Percentiles rank a stretch among this genome's conserved stretches.
Evolutionary conservation across 1,284 basidiomycete genomes (phyloP).

Genomic region (Rhodotorula mucilaginosa): DNA sequence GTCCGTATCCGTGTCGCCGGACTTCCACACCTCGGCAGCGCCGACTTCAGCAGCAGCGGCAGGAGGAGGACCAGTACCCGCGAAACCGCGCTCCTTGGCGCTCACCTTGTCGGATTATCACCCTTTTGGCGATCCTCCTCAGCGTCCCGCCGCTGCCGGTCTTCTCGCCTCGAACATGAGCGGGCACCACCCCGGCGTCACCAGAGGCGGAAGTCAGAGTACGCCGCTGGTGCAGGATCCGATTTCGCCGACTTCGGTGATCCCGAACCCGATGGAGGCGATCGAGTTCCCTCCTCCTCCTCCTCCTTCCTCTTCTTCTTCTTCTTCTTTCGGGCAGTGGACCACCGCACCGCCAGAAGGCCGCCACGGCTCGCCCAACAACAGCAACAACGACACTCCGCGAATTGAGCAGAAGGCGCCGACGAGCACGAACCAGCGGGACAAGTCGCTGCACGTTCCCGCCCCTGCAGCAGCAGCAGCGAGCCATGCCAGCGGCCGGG

Average conservation of each 20-base stretch:
- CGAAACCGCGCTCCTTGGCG: slow-evolving; percentile 6
- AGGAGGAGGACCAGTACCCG: no score
- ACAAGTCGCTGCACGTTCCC: no score
- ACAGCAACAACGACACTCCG: background rate
- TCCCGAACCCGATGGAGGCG: slow-evolving; percentile 22
- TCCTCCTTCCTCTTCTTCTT: background rate
- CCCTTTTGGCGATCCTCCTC: background rate
- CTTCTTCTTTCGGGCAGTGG: no score
- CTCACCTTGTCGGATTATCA: slow-evolving; percentile 15
- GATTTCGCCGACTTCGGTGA: slow-evolving; percentile 23
- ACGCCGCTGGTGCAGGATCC: slow-evolving; percentile 16
- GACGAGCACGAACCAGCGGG: no score
- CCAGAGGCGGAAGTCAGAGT: background rate
- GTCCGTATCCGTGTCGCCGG: no score
- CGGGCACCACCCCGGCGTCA: background rate
- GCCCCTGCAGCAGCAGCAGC: no score
- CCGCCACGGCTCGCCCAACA: background rate
- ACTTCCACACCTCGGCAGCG: no score
- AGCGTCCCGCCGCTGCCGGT: background rate
- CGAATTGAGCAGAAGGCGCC: background rate
- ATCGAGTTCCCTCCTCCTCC: slow-evolving; percentile 3
- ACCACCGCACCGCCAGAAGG: no score
- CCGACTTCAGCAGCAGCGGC: no score
- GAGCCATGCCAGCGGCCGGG: no score
- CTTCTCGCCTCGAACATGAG: background rate